Conservation (phyloP, 768 basidiomycete genomes). For the Rhodotorula graminis region DNA sequence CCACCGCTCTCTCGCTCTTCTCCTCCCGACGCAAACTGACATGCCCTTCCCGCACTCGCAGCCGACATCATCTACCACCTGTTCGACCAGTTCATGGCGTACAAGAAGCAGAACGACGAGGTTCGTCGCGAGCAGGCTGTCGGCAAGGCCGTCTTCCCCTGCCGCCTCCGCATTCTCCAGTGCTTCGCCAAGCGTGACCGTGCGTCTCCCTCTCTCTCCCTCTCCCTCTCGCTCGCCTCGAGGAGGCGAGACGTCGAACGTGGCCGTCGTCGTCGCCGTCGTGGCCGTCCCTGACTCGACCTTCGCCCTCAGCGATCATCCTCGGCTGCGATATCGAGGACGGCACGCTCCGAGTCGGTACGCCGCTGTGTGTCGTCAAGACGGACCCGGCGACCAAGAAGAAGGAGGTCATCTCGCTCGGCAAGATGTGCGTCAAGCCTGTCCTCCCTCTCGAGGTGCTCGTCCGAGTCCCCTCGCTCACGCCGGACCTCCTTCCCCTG, state of each 20-base stretch:
- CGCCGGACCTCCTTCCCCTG: constrained; percentile 19
- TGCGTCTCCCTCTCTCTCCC: constrained; percentile 7
- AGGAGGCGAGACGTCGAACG: too few relatives aligned
- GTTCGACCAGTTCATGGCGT: constrained; percentile 91
- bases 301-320: constrained; percentile 57
- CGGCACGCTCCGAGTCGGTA: constrained; percentile 81
- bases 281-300: not conserved
- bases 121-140: constrained; percentile 89
- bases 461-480: not conserved
- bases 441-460: not conserved
- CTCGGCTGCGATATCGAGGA: constrained; percentile 94
- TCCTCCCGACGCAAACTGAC: not conserved
- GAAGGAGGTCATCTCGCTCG: constrained; percentile 84
- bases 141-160: constrained; percentile 94
- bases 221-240: too few relatives aligned
- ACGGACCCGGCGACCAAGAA: constrained; percentile 79
- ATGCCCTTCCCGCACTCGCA: constrained; percentile 45
- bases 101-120: constrained; percentile 84
- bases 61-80: constrained; percentile 98
- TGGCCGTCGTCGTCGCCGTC: too few relatives aligned
- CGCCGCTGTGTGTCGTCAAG: constrained; percentile 91
- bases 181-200: constrained; percentile 91
- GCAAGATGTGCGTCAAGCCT: constrained; percentile 70
- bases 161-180: constrained; percentile 84
- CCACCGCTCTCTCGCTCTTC: not conserved